Conservation (phyloP, 1,139 yeast genomes). For the Diutina mesorugosa region DNA sequence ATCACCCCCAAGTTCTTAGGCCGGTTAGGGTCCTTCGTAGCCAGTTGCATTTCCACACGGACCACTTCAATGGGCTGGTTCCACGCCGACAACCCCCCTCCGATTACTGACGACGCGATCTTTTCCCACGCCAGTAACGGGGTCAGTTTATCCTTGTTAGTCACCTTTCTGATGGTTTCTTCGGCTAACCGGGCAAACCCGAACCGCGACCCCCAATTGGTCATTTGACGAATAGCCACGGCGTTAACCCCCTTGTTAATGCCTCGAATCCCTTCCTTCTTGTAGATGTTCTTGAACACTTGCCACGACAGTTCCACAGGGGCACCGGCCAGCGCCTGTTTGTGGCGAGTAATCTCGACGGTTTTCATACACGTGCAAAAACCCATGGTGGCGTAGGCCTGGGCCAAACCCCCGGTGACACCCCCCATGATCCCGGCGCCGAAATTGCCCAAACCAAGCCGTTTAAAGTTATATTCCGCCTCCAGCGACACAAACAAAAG, state of each 20-base stretch:
- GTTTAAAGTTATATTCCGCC: slow-evolving; percentile 66
- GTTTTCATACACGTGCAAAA: slow-evolving; percentile 98
- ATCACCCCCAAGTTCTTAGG: slow-evolving; percentile 80
- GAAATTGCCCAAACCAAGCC: slow-evolving; percentile 57
- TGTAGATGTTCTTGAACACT: slow-evolving; percentile 75
- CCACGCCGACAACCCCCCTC: slow-evolving; percentile 98
- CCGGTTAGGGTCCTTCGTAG: slow-evolving; percentile 85
- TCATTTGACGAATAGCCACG: slow-evolving; percentile 97
- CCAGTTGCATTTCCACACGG: slow-evolving; percentile 95
- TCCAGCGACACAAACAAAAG: slow-evolving; percentile 86
- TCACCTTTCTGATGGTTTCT: slow-evolving; percentile 54
- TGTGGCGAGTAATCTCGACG: slow-evolving; percentile 86
- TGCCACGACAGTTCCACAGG: slow-evolving; percentile 67
- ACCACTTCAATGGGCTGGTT: slow-evolving; percentile 97
- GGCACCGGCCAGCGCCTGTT: slow-evolving; percentile 62
- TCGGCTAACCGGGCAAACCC: slow-evolving; percentile 90
- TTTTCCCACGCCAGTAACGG: slow-evolving; percentile 67
- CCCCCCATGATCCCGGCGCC: slow-evolving; percentile 92
- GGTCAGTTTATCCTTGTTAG: slow-evolving; percentile 49
- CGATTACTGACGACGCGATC: slow-evolving; percentile 75
- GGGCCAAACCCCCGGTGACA: slow-evolving; percentile 90
- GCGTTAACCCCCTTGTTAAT: slow-evolving; percentile 97
- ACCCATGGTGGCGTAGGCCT: slow-evolving; percentile 92
- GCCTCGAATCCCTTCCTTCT: slow-evolving; percentile 81
- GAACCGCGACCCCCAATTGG: slow-evolving; percentile 97